phyloP scores from a whole-genome alignment of 2,329 filamentous ascomycete genomes.

The Diaporthe capsici region DNA sequence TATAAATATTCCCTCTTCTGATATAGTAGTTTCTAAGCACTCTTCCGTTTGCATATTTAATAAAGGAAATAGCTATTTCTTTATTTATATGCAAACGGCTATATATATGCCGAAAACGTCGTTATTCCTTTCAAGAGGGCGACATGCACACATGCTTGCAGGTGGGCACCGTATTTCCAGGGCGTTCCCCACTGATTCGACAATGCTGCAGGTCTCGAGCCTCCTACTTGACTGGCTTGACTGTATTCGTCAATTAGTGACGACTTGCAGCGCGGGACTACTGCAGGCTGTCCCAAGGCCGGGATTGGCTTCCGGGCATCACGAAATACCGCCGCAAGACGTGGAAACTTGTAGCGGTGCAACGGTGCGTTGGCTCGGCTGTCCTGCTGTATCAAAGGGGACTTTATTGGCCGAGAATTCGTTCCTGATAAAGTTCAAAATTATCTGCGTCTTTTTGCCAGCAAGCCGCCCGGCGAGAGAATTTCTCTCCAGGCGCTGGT shows the following conservation, averaged over 20 bases:
- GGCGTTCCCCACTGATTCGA: conserved; percentile 24
- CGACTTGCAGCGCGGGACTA: conserved; percentile 7
- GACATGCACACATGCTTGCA: conserved; percentile 12
- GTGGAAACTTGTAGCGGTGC: conserved; percentile 7
- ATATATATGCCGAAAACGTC: too few relatives aligned
- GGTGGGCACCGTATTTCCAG: conserved; percentile 8
- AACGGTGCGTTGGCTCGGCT: background rate
- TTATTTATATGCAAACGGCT: too few relatives aligned
- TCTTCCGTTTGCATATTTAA: too few relatives aligned
- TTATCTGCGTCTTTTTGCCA: background rate
- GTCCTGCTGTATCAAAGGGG: background rate
- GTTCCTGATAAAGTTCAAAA: background rate
- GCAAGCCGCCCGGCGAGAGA: background rate
- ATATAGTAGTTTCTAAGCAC: too few relatives aligned
- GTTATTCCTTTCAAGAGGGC: background rate
- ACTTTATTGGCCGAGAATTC: background rate
- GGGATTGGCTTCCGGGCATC: conserved; percentile 14
- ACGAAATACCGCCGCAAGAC: background rate
- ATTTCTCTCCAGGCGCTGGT: background rate
- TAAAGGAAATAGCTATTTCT: too few relatives aligned
- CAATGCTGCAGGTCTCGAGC: conserved; percentile 16
- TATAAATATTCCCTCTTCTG: too few relatives aligned
- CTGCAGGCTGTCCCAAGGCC: conserved; percentile 21
- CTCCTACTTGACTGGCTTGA: background rate
- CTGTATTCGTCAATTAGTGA: background rate